phyloP scores from a whole-genome alignment of 1,284 basidiomycete species.

The Melampsora larici-populina region DNA sequence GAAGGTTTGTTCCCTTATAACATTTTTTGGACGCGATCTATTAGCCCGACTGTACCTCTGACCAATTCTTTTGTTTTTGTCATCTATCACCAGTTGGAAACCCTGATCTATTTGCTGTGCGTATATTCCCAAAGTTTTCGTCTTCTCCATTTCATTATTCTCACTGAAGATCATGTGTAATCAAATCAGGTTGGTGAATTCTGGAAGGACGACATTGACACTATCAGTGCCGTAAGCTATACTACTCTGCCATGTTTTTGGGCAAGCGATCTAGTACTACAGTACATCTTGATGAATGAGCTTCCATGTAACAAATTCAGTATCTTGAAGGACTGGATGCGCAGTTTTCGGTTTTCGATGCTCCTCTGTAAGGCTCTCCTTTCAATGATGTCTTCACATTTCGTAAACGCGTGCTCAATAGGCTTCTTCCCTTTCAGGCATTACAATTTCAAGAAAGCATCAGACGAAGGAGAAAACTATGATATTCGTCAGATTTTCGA shows the following conservation, averaged over 20 bases:
- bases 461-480: slow-evolving; percentile 57
- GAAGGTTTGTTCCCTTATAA: slow-evolving; percentile 47
- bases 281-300: slow-evolving; percentile 47
- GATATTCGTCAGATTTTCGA: slow-evolving; percentile 62
- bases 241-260: slow-evolving; percentile 11
- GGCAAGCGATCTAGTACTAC: no score
- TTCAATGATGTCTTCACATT: no score
- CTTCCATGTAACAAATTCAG: background rate
- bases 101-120: slow-evolving; percentile 4
- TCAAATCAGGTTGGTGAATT: slow-evolving; percentile 51
- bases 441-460: slow-evolving; percentile 61
- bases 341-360: slow-evolving; percentile 62
- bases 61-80: background rate
- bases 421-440: slow-evolving; percentile 49
- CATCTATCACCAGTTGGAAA: background rate
- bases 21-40: no score
- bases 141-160: no score
- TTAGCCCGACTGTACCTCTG: background rate
- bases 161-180: background rate
- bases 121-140: background rate
- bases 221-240: slow-evolving; percentile 71
- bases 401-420: no score
- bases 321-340: slow-evolving; percentile 56
- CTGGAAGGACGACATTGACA: slow-evolving; percentile 61
- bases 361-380: slow-evolving; percentile 57